These are phyloP conservation scores for Pythium dissimile DNA, from an alignment of 352 stramenopile genomes.

Conservation along the genomic window DNA sequence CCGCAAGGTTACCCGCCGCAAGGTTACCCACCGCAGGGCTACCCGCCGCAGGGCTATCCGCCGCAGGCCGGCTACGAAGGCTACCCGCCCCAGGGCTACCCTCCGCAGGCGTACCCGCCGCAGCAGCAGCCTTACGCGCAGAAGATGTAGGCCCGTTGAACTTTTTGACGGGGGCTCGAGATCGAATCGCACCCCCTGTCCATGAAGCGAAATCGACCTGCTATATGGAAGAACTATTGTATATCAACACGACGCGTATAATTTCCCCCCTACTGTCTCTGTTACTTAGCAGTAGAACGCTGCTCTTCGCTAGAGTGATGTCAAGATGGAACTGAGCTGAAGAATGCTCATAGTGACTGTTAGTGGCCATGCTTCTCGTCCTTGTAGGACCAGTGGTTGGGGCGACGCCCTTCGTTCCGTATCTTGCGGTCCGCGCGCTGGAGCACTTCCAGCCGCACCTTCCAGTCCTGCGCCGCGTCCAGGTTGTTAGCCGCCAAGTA, in stretches of 20 bases:
- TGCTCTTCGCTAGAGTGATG: too few relatives aligned
- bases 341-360: neutral
- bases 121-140: conserved; percentile 18
- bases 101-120: conserved; percentile 23
- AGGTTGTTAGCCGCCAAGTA: conserved; percentile 63
- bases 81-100: conserved; percentile 39
- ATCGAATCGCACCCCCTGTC: neutral
- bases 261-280: too few relatives aligned
- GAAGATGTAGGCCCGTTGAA: conserved; percentile 24
- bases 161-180: neutral
- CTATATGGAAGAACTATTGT: neutral
- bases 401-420: conserved; percentile 63
- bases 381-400: conserved; percentile 74
- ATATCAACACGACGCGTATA: neutral
- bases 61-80: too few relatives aligned
- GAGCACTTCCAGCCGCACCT: conserved; percentile 76
- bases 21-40: neutral
- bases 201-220: neutral
- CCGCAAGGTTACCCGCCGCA: conserved; percentile 23
- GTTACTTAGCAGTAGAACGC: too few relatives aligned
- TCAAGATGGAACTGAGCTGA: neutral
- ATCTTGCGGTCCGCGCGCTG: conserved; percentile 76
- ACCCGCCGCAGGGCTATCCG: neutral
- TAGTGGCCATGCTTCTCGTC: conserved; percentile 42
- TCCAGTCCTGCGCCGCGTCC: conserved; percentile 83